Percentiles rank a stretch among this genome's conserved stretches.
phyloP scores from a whole-genome alignment of 2,329 filamentous ascomycete species.

The Aspergillus sp. region DNA sequence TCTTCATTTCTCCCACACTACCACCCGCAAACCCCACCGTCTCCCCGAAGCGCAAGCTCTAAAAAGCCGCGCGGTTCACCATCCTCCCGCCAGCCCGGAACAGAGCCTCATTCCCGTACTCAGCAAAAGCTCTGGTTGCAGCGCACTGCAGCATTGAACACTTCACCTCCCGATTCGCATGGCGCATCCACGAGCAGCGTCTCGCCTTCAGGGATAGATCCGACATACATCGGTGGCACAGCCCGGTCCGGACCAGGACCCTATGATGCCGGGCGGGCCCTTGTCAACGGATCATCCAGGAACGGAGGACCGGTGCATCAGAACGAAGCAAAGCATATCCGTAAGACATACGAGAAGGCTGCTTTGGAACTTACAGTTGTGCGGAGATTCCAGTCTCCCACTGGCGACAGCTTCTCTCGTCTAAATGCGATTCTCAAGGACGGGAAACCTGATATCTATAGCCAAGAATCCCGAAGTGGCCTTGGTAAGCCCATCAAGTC shows the following conservation, averaged over 20 bases:
- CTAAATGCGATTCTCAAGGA: conserved; percentile 30
- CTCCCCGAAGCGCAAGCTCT: conserved; percentile 30
- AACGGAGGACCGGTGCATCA: conserved; percentile 30
- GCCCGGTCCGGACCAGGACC: conserved; percentile 28
- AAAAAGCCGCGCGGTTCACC: conserved; percentile 34
- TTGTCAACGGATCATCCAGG: conserved; percentile 31
- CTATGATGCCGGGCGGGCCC: conserved; percentile 30
- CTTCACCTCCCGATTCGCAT: conserved; percentile 43
- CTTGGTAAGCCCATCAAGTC: conserved; percentile 36
- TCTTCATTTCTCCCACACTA: conserved; percentile 50
- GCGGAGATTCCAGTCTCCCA: conserved; percentile 46
- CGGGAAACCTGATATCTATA: conserved; percentile 13
- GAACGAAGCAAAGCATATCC: conserved; percentile 39
- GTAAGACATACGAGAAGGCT: conserved; percentile 46
- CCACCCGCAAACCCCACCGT: conserved; percentile 47
- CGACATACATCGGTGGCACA: conserved; percentile 30
- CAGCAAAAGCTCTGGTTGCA: conserved; percentile 51
- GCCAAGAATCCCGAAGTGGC: conserved; percentile 19
- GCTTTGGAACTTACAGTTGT: conserved; percentile 46
- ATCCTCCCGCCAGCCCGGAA: conserved; percentile 33
- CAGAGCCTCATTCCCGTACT: conserved; percentile 45
- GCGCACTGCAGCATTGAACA: conserved; percentile 45
- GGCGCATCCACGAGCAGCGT: conserved; percentile 29
- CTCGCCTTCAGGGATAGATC: conserved; percentile 38
- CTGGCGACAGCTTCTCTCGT: conserved; percentile 43